Percentiles rank a stretch among this genome's conserved stretches.
Conservation (phyloP, 495 filamentous ascomycete genomes). For the Neurospora tetrasperma region DNA sequence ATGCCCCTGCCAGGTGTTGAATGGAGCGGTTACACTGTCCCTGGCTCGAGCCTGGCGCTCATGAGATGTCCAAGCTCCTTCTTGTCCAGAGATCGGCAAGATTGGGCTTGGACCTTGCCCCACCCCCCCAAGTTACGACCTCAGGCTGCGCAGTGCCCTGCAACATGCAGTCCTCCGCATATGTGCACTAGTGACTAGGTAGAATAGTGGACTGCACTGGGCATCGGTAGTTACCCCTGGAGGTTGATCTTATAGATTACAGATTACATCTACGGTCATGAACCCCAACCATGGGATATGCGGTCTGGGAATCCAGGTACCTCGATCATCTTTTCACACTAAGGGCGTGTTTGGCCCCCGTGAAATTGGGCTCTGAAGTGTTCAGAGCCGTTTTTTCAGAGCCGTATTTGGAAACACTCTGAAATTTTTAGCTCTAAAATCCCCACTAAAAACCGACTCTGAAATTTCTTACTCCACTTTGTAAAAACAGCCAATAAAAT, state of each 20-base stretch:
- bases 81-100: not conserved
- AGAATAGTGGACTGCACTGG: not conserved
- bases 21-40: not conserved
- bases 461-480: too few species aligned
- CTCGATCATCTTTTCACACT: not conserved
- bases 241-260: not conserved
- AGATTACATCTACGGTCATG: not conserved
- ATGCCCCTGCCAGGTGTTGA: not conserved
- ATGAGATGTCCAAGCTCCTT: not conserved
- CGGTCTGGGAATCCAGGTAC: not conserved
- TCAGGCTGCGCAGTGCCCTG: not conserved
- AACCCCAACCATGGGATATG: not conserved
- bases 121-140: not conserved
- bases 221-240: not conserved
- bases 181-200: not conserved
- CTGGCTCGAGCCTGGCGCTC: not conserved
- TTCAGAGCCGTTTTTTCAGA: too few species aligned
- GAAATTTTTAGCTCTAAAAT: too few species aligned
- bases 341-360: too few species aligned
- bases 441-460: too few species aligned
- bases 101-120: not conserved
- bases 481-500: too few species aligned
- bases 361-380: too few species aligned
- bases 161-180: not conserved
- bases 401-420: too few species aligned